A percentile compares a stretch with the other conserved stretches of the same genome.
Evolutionary conservation across 2,329 filamentous ascomycete species (phyloP).

Genomic region (Fusarium ambrosium): DNA sequence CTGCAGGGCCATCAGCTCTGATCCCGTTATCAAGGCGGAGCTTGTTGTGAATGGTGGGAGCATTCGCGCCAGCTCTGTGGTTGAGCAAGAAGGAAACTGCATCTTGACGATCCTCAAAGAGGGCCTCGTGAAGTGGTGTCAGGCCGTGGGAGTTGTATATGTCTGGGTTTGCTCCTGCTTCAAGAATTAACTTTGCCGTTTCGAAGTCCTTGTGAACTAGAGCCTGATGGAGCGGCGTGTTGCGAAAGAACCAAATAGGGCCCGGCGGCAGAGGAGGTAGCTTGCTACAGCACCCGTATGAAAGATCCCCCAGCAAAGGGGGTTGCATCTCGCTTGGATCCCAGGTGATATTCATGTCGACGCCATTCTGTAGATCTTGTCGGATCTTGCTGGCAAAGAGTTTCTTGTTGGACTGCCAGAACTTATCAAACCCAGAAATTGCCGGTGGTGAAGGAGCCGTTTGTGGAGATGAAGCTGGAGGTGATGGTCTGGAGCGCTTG

Average conservation of each 20-base stretch:
- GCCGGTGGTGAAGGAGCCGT: neutral
- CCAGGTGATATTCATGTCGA: neutral
- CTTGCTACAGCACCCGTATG: neutral
- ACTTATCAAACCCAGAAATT: neutral
- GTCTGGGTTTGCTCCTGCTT: neutral
- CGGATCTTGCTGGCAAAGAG: neutral
- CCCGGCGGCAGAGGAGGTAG: neutral
- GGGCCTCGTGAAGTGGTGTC: neutral
- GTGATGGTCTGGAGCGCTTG: neutral
- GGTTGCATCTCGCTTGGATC: neutral
- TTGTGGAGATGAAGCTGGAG: neutral
- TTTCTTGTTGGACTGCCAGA: neutral
- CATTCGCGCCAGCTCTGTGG: neutral
- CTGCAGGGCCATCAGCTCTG: neutral
- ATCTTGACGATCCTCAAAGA: neutral
- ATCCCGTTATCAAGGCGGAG: neutral
- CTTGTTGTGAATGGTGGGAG: neutral
- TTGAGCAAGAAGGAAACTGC: neutral
- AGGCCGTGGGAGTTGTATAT: neutral
- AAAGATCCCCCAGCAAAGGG: neutral
- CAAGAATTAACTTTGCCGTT: neutral
- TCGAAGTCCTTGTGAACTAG: neutral
- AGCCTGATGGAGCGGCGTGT: conserved; percentile 1
- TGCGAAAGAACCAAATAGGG: neutral
- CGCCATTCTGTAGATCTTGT: neutral